Conservation (phyloP, 768 basidiomycete species). For the Hydnomerulius pinastri region DNA sequence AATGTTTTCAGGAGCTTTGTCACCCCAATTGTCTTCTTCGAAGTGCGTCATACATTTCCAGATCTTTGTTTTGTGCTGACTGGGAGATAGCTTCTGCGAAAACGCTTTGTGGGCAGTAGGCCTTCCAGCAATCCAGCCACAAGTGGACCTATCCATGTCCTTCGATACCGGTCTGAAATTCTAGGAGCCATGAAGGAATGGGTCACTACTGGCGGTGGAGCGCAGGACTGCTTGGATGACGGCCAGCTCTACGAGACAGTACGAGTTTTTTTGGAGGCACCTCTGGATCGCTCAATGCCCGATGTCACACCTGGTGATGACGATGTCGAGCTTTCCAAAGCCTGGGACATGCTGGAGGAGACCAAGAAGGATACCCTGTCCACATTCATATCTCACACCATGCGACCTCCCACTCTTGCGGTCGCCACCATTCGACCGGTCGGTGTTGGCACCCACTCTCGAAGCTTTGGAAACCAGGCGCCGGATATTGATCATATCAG, state of each 20-base stretch:
- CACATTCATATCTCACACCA: constrained; percentile 56
- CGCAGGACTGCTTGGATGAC: constrained; percentile 79
- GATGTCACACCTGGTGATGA: constrained; percentile 35
- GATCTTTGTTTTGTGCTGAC: constrained; percentile 1
- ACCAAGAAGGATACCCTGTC: constrained; percentile 42
- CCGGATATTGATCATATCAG: constrained; percentile 65
- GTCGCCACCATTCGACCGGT: constrained; percentile 27
- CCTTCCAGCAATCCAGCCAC: constrained; percentile 42
- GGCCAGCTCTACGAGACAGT: constrained; percentile 59
- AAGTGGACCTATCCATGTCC: constrained; percentile 46
- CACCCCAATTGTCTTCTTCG: constrained; percentile 79
- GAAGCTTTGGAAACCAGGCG: constrained; percentile 42
- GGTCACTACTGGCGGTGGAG: constrained; percentile 71
- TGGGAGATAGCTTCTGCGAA: constrained; percentile 62
- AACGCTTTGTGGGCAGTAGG: constrained; percentile 63
- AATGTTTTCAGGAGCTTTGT: constrained; percentile 80
- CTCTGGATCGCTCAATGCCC: constrained; percentile 53
- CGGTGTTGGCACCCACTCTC: constrained; percentile 6
- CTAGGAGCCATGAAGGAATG: constrained; percentile 69
- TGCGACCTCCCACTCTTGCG: constrained; percentile 51
- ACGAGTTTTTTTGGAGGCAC: constrained; percentile 57
- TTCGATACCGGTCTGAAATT: constrained; percentile 60
- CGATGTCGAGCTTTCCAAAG: constrained; percentile 46
- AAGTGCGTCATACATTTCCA: constrained; percentile 49
- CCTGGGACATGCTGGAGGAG: constrained; percentile 47